These are phyloP conservation scores for Tieghemostelium lacteum DNA, from an alignment of 78 protist genomes.

Conservation along the genomic window DNA sequence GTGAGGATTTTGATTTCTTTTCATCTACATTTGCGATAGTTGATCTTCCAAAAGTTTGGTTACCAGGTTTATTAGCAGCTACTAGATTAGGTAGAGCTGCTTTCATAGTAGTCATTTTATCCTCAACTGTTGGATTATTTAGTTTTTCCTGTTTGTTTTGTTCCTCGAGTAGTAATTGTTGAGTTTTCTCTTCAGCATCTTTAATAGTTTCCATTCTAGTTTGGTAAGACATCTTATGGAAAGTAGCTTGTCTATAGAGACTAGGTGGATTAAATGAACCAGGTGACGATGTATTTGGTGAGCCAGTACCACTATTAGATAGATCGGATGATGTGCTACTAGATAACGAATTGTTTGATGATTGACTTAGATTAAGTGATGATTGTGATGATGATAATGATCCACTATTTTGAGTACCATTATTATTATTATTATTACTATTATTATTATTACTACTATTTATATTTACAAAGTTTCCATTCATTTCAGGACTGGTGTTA, in stretches of 20 bases:
- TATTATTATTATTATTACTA: neutral
- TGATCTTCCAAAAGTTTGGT: constrained; percentile 31
- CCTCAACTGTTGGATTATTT: neutral
- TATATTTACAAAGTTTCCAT: neutral
- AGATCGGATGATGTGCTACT: neutral
- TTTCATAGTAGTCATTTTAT: neutral
- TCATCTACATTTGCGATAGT: neutral
- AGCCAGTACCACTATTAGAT: neutral
- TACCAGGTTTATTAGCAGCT: neutral
- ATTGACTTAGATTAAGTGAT: no score
- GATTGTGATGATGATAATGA: no score
- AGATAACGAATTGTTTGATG: no score
- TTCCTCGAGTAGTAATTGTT: constrained; percentile 26
- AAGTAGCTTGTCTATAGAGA: constrained; percentile 40
- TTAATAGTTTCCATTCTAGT: constrained; percentile 29
- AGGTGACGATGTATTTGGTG: neutral
- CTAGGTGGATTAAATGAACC: neutral
- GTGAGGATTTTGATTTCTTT: constrained; percentile 6
- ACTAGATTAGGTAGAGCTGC: neutral
- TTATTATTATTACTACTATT: no score
- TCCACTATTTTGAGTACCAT: no score
- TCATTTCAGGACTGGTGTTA: neutral
- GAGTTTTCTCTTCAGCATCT: constrained; percentile 34
- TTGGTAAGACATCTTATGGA: constrained; percentile 57
- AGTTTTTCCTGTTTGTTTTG: neutral